These are phyloP conservation scores for Trichomonascaceae sp. DNA, from an alignment of 1,139 yeast genomes.

Conservation along the genomic window DNA sequence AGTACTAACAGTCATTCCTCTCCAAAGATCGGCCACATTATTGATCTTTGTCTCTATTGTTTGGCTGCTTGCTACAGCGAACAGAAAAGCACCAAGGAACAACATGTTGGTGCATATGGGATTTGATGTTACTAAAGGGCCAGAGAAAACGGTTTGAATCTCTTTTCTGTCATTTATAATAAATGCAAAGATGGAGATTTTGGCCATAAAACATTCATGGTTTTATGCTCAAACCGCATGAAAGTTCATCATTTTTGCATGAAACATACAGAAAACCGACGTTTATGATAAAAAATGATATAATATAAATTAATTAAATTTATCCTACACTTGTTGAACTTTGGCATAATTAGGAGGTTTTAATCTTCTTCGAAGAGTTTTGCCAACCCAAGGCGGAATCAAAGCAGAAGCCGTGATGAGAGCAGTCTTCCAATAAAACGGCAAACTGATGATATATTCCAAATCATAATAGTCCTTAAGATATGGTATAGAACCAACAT, in stretches of 20 bases:
- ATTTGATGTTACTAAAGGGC: background rate
- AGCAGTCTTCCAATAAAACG: conserved; percentile 63
- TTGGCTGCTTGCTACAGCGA: background rate
- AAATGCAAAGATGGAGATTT: background rate
- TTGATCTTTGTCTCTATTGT: background rate
- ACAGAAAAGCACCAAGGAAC: background rate
- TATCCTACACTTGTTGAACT: conserved; percentile 59
- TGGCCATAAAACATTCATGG: background rate
- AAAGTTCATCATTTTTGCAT: background rate
- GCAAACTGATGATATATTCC: conserved; percentile 45
- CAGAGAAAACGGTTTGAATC: background rate
- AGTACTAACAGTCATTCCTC: conserved; percentile 10
- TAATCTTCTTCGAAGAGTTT: conserved; percentile 63
- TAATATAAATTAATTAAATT: background rate
- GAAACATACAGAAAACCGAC: background rate
- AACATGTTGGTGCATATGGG: background rate
- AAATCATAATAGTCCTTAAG: conserved; percentile 79
- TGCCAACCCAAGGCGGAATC: conserved; percentile 85
- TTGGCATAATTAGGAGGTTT: conserved; percentile 98
- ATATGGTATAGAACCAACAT: conserved; percentile 72
- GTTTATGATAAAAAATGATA: background rate
- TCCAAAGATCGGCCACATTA: conserved; percentile 10
- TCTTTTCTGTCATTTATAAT: background rate
- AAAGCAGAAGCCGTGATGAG: conserved; percentile 65
- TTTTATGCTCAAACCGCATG: background rate